These are phyloP conservation scores for Marasmius fiardii DNA, from an alignment of 1,284 basidiomycete genomes.

Conservation along the genomic window DNA sequence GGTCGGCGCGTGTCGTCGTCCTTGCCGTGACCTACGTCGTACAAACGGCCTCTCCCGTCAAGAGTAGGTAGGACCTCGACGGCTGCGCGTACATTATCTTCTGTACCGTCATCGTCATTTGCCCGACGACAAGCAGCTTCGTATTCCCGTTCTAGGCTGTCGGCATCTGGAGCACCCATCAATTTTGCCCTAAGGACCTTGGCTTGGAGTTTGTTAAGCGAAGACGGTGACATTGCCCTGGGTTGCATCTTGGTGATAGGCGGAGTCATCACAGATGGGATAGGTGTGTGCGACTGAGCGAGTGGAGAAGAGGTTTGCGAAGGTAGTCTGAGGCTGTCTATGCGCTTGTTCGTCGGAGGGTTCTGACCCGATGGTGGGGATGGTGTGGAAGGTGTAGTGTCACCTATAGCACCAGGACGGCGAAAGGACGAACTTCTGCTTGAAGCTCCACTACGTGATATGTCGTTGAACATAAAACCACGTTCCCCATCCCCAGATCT, in stretches of 20 bases:
- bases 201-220: conserved; percentile 91
- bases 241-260: conserved; percentile 36
- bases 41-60: conserved; percentile 83
- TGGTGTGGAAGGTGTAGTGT: conserved; percentile 58
- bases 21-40: conserved; percentile 82
- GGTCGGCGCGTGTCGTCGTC: conserved; percentile 46
- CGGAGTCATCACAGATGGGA: conserved; percentile 88
- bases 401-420: conserved; percentile 62
- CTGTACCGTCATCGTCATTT: conserved; percentile 33
- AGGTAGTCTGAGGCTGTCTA: conserved; percentile 54
- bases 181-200: conserved; percentile 90
- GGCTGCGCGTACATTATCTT: conserved; percentile 48
- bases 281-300: conserved; percentile 69
- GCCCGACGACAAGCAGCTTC: conserved; percentile 60
- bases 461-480: conserved; percentile 66
- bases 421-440: conserved; percentile 80
- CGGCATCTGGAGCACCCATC: conserved; percentile 71
- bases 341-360: conserved; percentile 40
- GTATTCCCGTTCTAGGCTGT: conserved; percentile 79
- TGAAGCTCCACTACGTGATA: conserved; percentile 56
- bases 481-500: conserved; percentile 41
- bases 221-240: conserved; percentile 64
- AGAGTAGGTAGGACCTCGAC: conserved; percentile 89
- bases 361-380: conserved; percentile 40
- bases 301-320: conserved; percentile 49